phyloP scores from a whole-genome alignment of 106 monocot genomes.

The Agapanthus africanus region DNA sequence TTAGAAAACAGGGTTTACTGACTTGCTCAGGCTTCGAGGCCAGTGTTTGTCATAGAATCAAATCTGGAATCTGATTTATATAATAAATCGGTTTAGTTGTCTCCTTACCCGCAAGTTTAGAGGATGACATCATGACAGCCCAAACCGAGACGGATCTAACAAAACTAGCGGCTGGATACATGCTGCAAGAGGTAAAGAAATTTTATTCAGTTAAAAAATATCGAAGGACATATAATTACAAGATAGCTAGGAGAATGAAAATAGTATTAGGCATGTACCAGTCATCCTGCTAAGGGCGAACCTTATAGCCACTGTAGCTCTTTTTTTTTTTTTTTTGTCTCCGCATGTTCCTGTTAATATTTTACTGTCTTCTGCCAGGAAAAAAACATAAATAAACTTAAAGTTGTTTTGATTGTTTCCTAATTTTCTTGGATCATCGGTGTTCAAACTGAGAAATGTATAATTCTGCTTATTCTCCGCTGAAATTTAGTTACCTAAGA shows the following conservation, averaged over 20 bases:
- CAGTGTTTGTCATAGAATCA: not conserved
- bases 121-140: too few species aligned
- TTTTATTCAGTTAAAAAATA: not conserved
- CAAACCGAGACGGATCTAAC: too few species aligned
- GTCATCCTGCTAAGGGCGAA: not conserved
- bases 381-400: too few species aligned
- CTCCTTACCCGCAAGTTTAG: too few species aligned
- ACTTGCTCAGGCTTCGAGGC: not conserved
- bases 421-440: not conserved
- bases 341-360: too few species aligned
- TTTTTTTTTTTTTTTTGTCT: not conserved
- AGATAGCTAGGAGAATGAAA: not conserved
- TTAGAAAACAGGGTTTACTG: not conserved
- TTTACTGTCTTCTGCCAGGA: too few species aligned
- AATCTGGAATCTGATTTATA: not conserved
- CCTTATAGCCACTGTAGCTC: not conserved
- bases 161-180: not conserved
- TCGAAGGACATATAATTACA: not conserved
- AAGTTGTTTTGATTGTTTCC: too few species aligned
- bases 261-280: too few species aligned
- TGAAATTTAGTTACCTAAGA: too few species aligned
- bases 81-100: not conserved
- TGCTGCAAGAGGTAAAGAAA: not conserved
- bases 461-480: too few species aligned
- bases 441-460: not conserved